These are phyloP conservation scores for Ocimum tenuiflorum DNA, from an alignment of 257 asterid species.

Conservation along the genomic window DNA sequence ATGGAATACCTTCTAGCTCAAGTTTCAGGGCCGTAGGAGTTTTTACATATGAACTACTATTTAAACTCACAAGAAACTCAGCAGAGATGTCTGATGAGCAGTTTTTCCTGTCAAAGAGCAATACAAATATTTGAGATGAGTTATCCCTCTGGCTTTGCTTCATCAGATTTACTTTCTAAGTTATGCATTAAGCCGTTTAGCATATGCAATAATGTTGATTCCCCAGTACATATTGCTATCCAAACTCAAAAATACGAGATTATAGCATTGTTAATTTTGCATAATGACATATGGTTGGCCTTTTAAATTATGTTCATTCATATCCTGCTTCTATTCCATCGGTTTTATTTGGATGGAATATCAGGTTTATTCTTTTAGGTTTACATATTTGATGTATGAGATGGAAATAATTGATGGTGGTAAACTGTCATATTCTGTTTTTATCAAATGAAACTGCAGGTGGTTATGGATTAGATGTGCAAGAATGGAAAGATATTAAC, in stretches of 20 bases:
- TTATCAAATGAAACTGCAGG: background rate
- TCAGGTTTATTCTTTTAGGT: background rate
- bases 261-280: background rate
- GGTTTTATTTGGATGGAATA: background rate
- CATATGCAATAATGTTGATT: conserved; percentile 1
- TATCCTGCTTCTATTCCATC: background rate
- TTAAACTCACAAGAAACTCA: conserved; percentile 32
- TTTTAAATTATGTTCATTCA: background rate
- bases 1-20: conserved; percentile 33
- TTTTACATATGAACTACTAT: conserved; percentile 39
- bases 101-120: conserved; percentile 25
- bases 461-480: background rate
- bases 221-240: background rate
- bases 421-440: background rate
- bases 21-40: conserved; percentile 53
- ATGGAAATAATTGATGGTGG: background rate
- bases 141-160: conserved; percentile 15
- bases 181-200: background rate
- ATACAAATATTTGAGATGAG: conserved; percentile 28
- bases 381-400: background rate
- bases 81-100: conserved; percentile 23
- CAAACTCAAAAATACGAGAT: background rate
- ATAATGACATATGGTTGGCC: background rate
- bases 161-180: background rate
- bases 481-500: background rate